Percentiles rank a stretch among this genome's conserved stretches.
These are phyloP conservation scores for Rubia yunnanensis DNA, from an alignment of 257 asterid species.

Conservation along the genomic window DNA sequence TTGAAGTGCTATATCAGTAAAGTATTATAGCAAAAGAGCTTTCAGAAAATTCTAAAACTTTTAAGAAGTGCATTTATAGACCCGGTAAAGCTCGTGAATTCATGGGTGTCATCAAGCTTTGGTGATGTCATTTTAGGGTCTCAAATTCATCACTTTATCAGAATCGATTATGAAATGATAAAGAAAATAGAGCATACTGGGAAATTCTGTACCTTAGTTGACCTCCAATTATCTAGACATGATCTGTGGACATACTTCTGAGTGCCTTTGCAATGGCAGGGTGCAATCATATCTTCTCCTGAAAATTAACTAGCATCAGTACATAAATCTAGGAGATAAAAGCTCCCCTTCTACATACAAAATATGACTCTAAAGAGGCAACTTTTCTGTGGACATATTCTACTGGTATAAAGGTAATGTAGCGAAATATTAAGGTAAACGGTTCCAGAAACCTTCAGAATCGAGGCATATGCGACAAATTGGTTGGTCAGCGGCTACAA, in stretches of 20 bases:
- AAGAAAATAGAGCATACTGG: background rate
- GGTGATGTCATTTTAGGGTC: background rate
- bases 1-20: background rate
- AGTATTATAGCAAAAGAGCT: background rate
- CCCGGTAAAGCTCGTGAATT: background rate
- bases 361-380: background rate
- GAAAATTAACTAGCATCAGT: constrained; percentile 19
- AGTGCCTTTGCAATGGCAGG: constrained; percentile 97
- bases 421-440: constrained; percentile 1
- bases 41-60: background rate
- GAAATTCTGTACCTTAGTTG: constrained; percentile 64
- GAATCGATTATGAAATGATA: background rate
- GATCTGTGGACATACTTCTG: constrained; percentile 96
- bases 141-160: background rate
- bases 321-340: constrained; percentile 1
- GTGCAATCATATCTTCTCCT: constrained; percentile 98
- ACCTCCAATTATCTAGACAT: constrained; percentile 99
- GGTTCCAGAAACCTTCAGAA: constrained; percentile 50
- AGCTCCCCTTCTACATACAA: background rate
- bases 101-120: background rate
- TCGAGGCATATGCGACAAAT: constrained; percentile 98
- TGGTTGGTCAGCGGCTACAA: constrained; percentile 65
- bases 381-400: background rate
- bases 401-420: constrained; percentile 10
- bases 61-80: constrained; percentile 1